Conservation (phyloP, 768 basidiomycete genomes). For the Russula virescens region DNA sequence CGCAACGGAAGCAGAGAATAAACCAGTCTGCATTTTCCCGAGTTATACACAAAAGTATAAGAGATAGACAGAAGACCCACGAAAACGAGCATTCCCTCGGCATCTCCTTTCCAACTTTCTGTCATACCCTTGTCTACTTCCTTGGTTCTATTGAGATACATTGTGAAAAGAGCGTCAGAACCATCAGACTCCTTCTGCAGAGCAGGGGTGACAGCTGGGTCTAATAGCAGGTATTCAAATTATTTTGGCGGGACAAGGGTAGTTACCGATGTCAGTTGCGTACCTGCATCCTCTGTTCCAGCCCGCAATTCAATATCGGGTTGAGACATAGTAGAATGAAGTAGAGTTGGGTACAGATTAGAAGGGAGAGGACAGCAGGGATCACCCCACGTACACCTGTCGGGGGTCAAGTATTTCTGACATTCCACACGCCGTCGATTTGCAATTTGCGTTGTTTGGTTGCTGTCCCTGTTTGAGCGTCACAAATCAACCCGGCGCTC, state of each 20-base stretch:
- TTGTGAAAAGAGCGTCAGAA: constrained; percentile 11
- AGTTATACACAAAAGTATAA: background rate
- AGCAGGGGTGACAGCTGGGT: background rate
- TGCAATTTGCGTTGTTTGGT: too few species aligned
- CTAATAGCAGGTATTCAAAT: background rate
- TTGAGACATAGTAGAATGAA: background rate
- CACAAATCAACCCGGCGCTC: too few species aligned
- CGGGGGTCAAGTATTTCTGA: too few species aligned
- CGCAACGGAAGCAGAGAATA: constrained; percentile 22
- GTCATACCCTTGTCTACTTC: constrained; percentile 13
- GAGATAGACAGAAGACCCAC: background rate
- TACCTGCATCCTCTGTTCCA: background rate
- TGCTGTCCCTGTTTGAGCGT: too few species aligned
- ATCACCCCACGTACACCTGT: too few species aligned
- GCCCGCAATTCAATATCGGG: too few species aligned
- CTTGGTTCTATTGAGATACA: constrained; percentile 13
- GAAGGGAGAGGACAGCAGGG: too few species aligned
- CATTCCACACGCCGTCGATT: too few species aligned
- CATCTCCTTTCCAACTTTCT: constrained; percentile 19
- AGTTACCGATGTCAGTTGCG: background rate
- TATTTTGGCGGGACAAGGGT: background rate
- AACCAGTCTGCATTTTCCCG: constrained; percentile 10
- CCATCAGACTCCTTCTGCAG: background rate
- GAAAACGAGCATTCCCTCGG: constrained; percentile 19
- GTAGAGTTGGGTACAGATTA: background rate